A percentile compares a stretch with the other conserved stretches of the same genome.
Evolutionary conservation across 2,329 filamentous ascomycete genomes (phyloP).

Genomic region (Xylariaceae sp.): DNA sequence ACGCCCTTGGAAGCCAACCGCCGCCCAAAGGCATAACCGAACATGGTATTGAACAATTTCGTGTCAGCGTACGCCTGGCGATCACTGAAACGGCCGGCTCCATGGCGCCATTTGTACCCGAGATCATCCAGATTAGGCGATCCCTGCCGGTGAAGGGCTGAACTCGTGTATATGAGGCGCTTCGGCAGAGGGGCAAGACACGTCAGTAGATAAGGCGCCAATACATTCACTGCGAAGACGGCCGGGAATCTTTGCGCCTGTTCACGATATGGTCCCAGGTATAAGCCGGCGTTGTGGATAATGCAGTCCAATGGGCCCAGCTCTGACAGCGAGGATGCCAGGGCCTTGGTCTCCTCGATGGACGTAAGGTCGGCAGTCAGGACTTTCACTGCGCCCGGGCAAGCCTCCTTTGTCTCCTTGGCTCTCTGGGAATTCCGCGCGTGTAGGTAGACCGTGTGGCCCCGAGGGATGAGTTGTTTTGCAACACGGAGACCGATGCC

Average conservation of each 20-base stretch:
- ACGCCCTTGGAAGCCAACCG: constrained; percentile 36
- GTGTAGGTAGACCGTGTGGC: constrained; percentile 53
- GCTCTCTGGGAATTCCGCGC: constrained; percentile 50
- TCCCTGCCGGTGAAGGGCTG: constrained; percentile 43
- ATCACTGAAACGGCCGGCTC: constrained; percentile 1
- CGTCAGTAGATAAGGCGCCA: constrained; percentile 54
- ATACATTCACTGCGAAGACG: constrained; percentile 49
- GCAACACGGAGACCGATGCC: constrained; percentile 50
- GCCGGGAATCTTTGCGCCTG: constrained; percentile 37
- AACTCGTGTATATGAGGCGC: constrained; percentile 47
- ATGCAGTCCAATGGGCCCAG: constrained; percentile 47
- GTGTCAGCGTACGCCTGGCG: constrained; percentile 41
- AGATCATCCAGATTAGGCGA: constrained; percentile 29
- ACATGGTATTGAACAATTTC: constrained; percentile 51
- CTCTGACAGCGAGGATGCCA: constrained; percentile 47
- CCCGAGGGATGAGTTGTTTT: constrained; percentile 42
- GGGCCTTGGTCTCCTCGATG: constrained; percentile 43
- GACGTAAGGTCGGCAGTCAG: constrained; percentile 48
- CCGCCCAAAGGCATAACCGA: constrained; percentile 49
- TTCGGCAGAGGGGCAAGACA: constrained; percentile 41
- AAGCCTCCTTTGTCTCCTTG: constrained; percentile 39
- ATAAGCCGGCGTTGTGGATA: constrained; percentile 52
- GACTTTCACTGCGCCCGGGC: constrained; percentile 46
- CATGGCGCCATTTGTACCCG: constrained; percentile 23
- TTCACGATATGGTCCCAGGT: constrained; percentile 31